phyloP scores from a whole-genome alignment of 164 flowering plant genomes.

The Kingdonia uniflora region DNA sequence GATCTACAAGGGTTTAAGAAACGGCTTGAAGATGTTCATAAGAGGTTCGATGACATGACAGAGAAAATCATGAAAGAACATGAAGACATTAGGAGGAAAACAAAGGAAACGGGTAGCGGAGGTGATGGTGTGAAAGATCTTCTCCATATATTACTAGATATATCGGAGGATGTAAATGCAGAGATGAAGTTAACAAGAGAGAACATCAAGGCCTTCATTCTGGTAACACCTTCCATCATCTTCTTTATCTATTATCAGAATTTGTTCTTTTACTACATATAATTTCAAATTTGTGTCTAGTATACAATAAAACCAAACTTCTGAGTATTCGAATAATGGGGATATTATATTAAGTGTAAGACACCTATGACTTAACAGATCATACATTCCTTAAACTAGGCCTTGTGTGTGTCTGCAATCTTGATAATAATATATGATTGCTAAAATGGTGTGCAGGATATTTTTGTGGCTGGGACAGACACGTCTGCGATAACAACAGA shows the following conservation, averaged over 20 bases:
- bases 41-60: background rate
- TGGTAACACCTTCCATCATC: background rate
- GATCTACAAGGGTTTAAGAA: conserved; percentile 5
- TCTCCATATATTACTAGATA: conserved; percentile 3
- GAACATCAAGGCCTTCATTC: conserved; percentile 6
- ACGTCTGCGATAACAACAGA: conserved; percentile 5
- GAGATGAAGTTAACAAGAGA: conserved; percentile 2
- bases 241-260: background rate
- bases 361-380: too few species aligned
- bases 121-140: background rate
- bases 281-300: background rate
- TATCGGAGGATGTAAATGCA: conserved; percentile 1
- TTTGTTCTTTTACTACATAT: background rate
- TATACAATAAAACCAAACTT: too few species aligned
- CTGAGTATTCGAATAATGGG: too few species aligned
- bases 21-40: background rate
- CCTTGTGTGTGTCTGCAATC: too few species aligned
- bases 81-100: background rate
- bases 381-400: too few species aligned
- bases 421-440: too few species aligned
- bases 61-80: conserved; percentile 2
- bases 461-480: conserved; percentile 3
- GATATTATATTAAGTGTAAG: too few species aligned
- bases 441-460: conserved; percentile 4
- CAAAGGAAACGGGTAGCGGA: background rate